Evolutionary conservation across 345 rosid species (phyloP).

Genomic region (Orychophragmus violaceus): DNA sequence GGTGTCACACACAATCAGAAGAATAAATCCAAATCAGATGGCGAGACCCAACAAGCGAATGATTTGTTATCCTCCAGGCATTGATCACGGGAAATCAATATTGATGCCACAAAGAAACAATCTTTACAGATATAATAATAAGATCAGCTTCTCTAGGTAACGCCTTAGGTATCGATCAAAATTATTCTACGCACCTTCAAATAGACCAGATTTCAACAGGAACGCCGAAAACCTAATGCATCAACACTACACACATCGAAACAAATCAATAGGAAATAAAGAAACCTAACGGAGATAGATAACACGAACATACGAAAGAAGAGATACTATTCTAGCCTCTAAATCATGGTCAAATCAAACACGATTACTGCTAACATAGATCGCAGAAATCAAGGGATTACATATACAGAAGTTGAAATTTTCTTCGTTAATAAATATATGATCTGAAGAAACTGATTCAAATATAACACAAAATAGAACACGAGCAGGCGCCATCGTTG

Average conservation of each 20-base stretch:
- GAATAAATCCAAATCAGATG: conserved; percentile 1
- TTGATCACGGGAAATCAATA: neutral
- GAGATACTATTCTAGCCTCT: neutral
- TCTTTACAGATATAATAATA: neutral
- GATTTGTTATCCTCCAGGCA: neutral
- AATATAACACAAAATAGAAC: too few relatives aligned
- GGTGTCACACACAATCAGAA: neutral
- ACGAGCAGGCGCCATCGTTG: neutral
- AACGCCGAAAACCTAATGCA: neutral
- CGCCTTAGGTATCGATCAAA: neutral
- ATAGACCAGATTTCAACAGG: neutral
- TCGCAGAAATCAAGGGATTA: neutral
- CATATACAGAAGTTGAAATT: neutral
- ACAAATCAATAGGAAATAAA: neutral
- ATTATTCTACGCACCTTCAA: neutral
- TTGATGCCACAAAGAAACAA: neutral
- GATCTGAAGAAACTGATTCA: conserved; percentile 4
- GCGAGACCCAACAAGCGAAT: neutral
- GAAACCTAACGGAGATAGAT: neutral
- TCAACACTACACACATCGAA: neutral
- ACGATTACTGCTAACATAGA: neutral
- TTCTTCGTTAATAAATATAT: neutral
- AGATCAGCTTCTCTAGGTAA: neutral
- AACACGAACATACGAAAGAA: neutral
- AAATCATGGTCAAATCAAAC: neutral